Conservation (phyloP, 768 basidiomycete species). For the Saitozyma sp. region DNA sequence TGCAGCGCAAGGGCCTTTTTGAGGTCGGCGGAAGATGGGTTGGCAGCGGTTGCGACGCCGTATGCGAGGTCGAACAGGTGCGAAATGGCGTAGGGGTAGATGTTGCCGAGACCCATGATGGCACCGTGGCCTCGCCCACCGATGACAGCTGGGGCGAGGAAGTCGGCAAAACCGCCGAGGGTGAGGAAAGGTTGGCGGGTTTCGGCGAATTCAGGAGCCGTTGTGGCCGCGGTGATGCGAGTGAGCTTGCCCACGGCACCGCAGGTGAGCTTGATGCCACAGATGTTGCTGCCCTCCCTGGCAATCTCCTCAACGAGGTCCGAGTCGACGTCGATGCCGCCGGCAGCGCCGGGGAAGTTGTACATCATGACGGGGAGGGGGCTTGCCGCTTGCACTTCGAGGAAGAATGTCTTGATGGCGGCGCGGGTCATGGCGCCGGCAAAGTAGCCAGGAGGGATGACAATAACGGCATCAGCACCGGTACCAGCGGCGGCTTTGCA, state of each 20-base stretch:
- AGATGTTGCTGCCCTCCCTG: conserved; percentile 69
- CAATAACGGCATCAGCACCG: conserved; percentile 83
- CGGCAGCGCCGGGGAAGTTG: conserved; percentile 84
- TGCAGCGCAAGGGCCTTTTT: conserved; percentile 73
- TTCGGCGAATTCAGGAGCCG: conserved; percentile 61
- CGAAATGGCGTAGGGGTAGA: conserved; percentile 61
- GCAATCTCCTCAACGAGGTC: conserved; percentile 82
- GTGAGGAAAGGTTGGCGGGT: conserved; percentile 80
- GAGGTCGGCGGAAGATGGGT: conserved; percentile 55
- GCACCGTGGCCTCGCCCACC: conserved; percentile 75
- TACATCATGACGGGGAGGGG: conserved; percentile 86
- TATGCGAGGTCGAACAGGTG: conserved; percentile 60
- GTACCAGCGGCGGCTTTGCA: conserved; percentile 74
- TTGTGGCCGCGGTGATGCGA: conserved; percentile 70
- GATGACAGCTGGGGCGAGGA: conserved; percentile 70
- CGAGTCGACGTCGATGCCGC: conserved; percentile 88
- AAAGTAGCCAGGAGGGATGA: conserved; percentile 84
- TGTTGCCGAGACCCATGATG: conserved; percentile 83
- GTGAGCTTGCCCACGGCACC: conserved; percentile 90
- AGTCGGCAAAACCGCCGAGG: conserved; percentile 81
- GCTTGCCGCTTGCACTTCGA: conserved; percentile 73
- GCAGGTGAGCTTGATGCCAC: conserved; percentile 88
- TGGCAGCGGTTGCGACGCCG: conserved; percentile 5
- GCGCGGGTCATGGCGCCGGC: conserved; percentile 68
- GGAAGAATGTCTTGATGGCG: conserved; percentile 76